Evolutionary conservation across 2,329 filamentous ascomycete genomes (phyloP).

Genomic region (Madurella mycetomatis): DNA sequence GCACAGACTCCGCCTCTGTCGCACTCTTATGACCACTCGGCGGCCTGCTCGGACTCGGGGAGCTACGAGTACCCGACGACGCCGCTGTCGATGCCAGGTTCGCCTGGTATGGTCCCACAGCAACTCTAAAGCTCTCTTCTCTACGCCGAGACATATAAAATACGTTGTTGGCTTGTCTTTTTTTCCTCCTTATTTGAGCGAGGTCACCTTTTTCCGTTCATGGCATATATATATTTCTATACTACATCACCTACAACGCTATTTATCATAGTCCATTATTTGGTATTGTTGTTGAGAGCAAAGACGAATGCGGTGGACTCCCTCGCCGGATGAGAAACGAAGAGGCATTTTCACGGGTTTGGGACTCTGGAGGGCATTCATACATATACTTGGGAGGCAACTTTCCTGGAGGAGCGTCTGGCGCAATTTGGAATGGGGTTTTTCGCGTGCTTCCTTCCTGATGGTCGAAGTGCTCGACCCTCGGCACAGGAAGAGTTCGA

Average conservation of each 20-base stretch:
- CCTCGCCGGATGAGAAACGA: background rate
- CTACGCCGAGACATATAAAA: background rate
- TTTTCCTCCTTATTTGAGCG: too few relatives aligned
- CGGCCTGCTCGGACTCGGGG: slow-evolving; percentile 54
- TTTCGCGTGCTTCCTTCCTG: background rate
- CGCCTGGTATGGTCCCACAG: slow-evolving; percentile 50
- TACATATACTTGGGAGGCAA: background rate
- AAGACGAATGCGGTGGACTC: background rate
- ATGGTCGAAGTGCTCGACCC: slow-evolving; percentile 14
- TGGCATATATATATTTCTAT: background rate
- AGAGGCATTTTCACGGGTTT: background rate
- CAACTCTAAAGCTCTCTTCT: slow-evolving; percentile 6
- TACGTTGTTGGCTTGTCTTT: too few relatives aligned
- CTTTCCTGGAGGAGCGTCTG: background rate
- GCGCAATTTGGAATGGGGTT: slow-evolving; percentile 3
- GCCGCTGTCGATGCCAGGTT: slow-evolving; percentile 68
- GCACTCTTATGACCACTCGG: slow-evolving; percentile 66
- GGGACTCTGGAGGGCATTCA: background rate
- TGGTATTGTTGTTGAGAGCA: background rate
- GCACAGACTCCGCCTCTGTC: slow-evolving; percentile 71
- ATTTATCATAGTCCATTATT: background rate
- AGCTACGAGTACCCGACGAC: slow-evolving; percentile 65
- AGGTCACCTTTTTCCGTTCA: background rate
- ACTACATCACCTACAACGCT: background rate
- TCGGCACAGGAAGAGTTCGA: too few relatives aligned